Base-by-base conservation (phyloP, 441 rosid genomes). In the Daphne laureola region DNA sequence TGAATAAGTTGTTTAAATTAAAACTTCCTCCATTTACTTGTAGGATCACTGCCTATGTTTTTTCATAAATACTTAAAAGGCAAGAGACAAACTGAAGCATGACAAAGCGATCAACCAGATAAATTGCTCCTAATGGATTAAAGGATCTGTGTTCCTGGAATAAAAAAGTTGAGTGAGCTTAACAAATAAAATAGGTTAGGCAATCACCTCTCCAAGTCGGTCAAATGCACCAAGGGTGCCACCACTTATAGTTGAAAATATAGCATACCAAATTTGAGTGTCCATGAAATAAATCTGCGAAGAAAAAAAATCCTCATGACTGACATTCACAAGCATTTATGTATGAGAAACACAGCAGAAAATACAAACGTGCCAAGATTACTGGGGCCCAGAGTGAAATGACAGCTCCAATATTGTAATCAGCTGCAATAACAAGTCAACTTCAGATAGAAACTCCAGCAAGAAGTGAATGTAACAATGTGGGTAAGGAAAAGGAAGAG, bases 261-360 rank as follows among this genome's bases (percentile, higher is more conserved):
- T 73, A 51, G 98, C 66, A 79, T 90, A 94, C 99, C 96, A 94
- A 64, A 94, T 86, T 78, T 94, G 98, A 53, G 95, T 81, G 75
- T 94, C 99, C 97, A 93, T 83, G 56, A 93, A 93, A 69, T 93
- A 93, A 46, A 94, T 82, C 96, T 94, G 77, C 76, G 73, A 51
- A 27, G 47, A 56, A 72, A 52, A 42, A 23, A 51, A 66, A 64
- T 67, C 0, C 57, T 54, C 49, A 52, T 18, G 71, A 52, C 46
- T 54, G 43, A 54, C 48, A 40, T 45, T 57, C 52, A 59, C 49
- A 15, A 45, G 50, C 16, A 50, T 48, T 53, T 41, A 46, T 41
- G 27, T 41, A 46, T 41, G 27, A 41, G 17, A 49, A 16, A 31
- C 38, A 31, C 11, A 31, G 38, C 46, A 38, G 46, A 17, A 2